Conservation (phyloP, 1,284 basidiomycete species). For the Malassezia sympodialis region DNA sequence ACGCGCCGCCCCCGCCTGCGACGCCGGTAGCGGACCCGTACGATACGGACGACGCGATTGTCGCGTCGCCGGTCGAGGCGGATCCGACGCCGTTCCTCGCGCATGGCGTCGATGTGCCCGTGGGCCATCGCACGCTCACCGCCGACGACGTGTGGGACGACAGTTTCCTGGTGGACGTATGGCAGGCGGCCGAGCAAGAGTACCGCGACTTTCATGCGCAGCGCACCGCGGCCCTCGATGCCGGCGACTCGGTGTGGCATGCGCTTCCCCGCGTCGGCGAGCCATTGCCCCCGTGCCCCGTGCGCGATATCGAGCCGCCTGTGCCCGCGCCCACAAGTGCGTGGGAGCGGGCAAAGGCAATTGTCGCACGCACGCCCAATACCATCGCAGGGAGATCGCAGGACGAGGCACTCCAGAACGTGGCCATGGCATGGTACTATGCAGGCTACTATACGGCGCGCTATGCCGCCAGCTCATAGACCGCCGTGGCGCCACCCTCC, state of each 20-base stretch:
- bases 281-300: background rate
- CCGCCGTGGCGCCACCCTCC: background rate
- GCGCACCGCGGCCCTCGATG: slow-evolving; percentile 4
- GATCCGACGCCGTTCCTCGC: slow-evolving; percentile 2
- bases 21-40: background rate
- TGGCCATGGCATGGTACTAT: slow-evolving; percentile 21
- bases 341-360: slow-evolving; percentile 3
- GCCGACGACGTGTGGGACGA: slow-evolving; percentile 23
- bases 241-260: slow-evolving; percentile 1
- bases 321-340: background rate
- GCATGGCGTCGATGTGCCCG: background rate
- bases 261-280: background rate
- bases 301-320: background rate
- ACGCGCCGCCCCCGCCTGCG: background rate
- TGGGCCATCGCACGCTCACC: background rate
- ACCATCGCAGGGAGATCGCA: background rate
- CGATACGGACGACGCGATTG: slow-evolving; percentile 14
- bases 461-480: background rate
- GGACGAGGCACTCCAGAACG: slow-evolving; percentile 3
- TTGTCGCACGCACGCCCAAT: slow-evolving; percentile 11
- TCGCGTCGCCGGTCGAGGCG: slow-evolving; percentile 7
- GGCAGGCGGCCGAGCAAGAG: slow-evolving; percentile 19
- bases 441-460: slow-evolving; percentile 19
- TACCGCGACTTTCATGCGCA: slow-evolving; percentile 17
- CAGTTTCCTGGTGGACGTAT: slow-evolving; percentile 16